phyloP scores from a whole-genome alignment of 345 rosid species.

The Anacardium occidentale region DNA sequence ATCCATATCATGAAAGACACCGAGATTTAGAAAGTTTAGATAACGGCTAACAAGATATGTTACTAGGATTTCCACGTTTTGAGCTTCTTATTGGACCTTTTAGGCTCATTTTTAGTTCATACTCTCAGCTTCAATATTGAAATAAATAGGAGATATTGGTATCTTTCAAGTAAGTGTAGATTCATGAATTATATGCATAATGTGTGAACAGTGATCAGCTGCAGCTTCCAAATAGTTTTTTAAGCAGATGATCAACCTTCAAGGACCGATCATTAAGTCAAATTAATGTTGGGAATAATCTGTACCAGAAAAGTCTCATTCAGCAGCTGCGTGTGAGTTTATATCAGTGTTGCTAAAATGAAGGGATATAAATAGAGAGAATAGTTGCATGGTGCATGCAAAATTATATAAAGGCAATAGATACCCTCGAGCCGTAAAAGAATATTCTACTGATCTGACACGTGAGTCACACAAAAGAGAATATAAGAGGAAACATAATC shows the following conservation, averaged over 20 bases:
- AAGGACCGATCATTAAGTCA: slow-evolving; percentile 22
- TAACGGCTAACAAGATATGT: neutral
- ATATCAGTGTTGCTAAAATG: no score
- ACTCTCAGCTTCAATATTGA: neutral
- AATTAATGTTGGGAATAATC: slow-evolving; percentile 21
- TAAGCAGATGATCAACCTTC: neutral
- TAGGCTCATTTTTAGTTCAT: no score
- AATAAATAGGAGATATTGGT: no score
- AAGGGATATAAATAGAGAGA: neutral
- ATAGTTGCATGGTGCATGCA: slow-evolving; percentile 55
- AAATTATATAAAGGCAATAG: neutral
- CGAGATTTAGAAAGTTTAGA: neutral
- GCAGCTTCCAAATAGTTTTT: neutral
- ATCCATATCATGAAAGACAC: neutral
- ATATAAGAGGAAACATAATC: slow-evolving; percentile 32
- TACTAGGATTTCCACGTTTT: neutral
- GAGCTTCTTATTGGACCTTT: neutral
- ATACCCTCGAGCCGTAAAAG: neutral
- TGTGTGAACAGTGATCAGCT: slow-evolving; percentile 25
- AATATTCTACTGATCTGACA: slow-evolving; percentile 8
- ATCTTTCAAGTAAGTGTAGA: neutral
- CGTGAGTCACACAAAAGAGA: slow-evolving; percentile 5
- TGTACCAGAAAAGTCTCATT: slow-evolving; percentile 35
- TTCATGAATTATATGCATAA: slow-evolving; percentile 8
- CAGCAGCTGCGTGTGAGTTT: slow-evolving; percentile 17